Evolutionary conservation across 2,329 filamentous ascomycete genomes (phyloP), one percentile per base, ranked within the genome.

Genomic region (Beauveria pseudobassiana): DNA sequence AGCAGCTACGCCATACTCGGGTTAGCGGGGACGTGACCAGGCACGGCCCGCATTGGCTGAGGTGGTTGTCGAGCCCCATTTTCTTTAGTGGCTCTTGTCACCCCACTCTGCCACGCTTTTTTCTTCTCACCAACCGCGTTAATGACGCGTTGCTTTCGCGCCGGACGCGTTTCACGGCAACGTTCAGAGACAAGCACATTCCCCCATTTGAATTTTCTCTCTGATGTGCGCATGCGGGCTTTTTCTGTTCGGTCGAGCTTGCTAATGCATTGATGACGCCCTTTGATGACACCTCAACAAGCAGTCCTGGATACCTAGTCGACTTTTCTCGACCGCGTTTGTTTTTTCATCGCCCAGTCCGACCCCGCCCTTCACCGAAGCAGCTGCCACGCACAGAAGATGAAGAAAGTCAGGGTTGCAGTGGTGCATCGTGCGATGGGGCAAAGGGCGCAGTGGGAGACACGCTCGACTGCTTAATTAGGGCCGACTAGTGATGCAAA

Each of bases 81-180:
- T 54, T 61, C 57, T 60, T 28, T 52, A 51, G 48, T 59, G 46
- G 46, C 18, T 20, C 22, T 8, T 8, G 18, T 5, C 18, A 20
- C 49, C 28, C 49, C 49, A 22, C 49, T 16, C n/a, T n/a, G 49
- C 48, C 42, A 26, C 22, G 22, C 20, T 5, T 26, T 8, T 45
- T 22, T 18, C n/a, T 53, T 12, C 14, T 28, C 34, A 45, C 49
- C 12, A 34, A 24, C 18, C 59, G 59, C 59, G 59, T 62, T 45
- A 62, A 55, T 60, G 43, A 62, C 59, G 59, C 52, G 59, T 62
- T 55, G 28, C 16, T 50, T 62, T 62, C 59, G 52, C 59, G 59
- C 49, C 43, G 26, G 59, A 34, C 59, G 59, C 52, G 59, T 56
- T 46, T 62, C 51, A 34, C 34, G 16, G 22, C 30, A n/a, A 50